Evolutionary conservation across 2,329 filamentous ascomycete genomes (phyloP), one percentile per base, ranked within the genome.

Genomic region (Plenodomus tracheiphilus): DNA sequence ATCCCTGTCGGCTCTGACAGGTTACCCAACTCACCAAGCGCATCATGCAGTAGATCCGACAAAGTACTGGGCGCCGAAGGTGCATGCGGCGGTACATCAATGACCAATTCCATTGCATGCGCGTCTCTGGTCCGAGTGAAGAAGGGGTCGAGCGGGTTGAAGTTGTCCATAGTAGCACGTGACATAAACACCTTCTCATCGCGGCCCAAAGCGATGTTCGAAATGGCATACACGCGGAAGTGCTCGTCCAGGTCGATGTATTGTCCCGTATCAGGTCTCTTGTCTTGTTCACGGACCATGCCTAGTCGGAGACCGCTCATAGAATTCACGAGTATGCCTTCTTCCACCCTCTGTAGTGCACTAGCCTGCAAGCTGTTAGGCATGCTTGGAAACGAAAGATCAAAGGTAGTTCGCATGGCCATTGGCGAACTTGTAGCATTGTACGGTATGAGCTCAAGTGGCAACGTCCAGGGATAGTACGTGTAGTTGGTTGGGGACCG

Each of bases 381-480:
- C 34, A 83, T 69, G 36, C 79, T 77, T 9, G 85, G 85, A 62
- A 88, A 88, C 0, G 84, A 83, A 3, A 88, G 79, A 45, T 87
- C 85, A 44, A 94, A 85, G 2, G 90, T 88, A 9, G 87, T 79
- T 16, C 87, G 86, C 47, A 85, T 79, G 4, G 84, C 80, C 57
- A 96, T 86, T 11, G 82, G 84, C 4, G 86, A 81, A 59, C 90
- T 96, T n/a, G 81, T 87, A 0, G 88, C 93, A 62, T 95, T 85
- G 9, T 76, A 73, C 0, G 92, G 91, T 2, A 97, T 80, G 59
- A 96, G 79, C 20, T 83, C 80, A 1, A 79, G 77, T 0, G 94
- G 93, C 0, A 99, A 76, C 0, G 94, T 97, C 93, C 93, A 97
- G 0, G 94, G 94, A 65, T 91, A 97, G 62, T 89, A 86, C 0